Conservation (phyloP, 1,284 basidiomycete genomes). For the Phaffia rhodozyma region DNA sequence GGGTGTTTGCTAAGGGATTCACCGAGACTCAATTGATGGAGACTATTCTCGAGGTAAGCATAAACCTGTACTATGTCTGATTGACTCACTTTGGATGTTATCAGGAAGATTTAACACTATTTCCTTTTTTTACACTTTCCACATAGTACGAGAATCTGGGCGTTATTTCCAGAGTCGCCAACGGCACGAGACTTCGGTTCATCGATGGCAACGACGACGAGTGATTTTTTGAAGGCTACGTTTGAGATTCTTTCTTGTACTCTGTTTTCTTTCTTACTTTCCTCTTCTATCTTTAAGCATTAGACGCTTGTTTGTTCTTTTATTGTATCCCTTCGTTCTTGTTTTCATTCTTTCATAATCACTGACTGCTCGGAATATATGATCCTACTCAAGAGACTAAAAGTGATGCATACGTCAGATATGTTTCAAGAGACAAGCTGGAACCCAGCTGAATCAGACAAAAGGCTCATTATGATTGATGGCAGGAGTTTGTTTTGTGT, state of each 20-base stretch:
- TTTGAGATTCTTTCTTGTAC: neutral
- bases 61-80: neutral
- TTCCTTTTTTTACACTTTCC: constrained; percentile 17
- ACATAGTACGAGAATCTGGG: constrained; percentile 68
- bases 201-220: constrained; percentile 25
- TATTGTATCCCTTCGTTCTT: too few relatives aligned
- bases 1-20: constrained; percentile 72
- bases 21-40: constrained; percentile 82
- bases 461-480: too few relatives aligned
- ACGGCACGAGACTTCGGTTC: constrained; percentile 54
- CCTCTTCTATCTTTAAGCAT: neutral
- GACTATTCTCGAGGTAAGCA: constrained; percentile 59
- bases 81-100: neutral
- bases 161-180: constrained; percentile 61
- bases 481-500: neutral
- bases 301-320: too few relatives aligned
- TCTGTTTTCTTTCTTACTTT: neutral
- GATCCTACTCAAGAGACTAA: neutral
- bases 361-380: neutral
- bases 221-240: neutral
- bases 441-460: neutral
- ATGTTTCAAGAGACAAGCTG: neutral
- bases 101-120: neutral
- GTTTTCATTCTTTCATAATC: neutral
- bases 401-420: neutral